Evolutionary conservation across 225 moss, liverwort and hornwort genomes (phyloP).

Genomic region (Pleurozium schreberi): DNA sequence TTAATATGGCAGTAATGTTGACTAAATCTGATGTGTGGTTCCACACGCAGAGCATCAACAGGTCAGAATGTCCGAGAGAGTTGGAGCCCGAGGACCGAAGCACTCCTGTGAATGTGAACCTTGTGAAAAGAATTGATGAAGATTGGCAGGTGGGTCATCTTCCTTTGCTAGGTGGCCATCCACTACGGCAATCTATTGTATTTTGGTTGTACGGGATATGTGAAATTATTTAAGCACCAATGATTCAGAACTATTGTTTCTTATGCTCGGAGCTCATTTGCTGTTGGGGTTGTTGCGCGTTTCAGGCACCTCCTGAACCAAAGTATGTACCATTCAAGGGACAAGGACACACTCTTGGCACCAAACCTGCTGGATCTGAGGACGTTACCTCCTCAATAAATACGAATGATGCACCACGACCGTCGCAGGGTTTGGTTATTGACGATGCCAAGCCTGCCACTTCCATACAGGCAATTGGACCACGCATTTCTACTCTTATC

Average conservation of each 20-base stretch:
- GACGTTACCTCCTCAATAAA: neutral
- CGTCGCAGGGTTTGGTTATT: slow-evolving; percentile 59
- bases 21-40: neutral
- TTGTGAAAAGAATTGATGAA: slow-evolving; percentile 64
- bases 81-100: slow-evolving; percentile 71
- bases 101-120: slow-evolving; percentile 65
- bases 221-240: neutral
- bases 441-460: slow-evolving; percentile 69
- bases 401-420: slow-evolving; percentile 12
- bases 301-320: slow-evolving; percentile 75
- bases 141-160: slow-evolving; percentile 54
- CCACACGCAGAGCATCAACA: slow-evolving; percentile 67
- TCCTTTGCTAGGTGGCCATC: neutral
- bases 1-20: neutral
- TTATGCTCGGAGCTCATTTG: neutral
- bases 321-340: slow-evolving; percentile 83
- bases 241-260: neutral
- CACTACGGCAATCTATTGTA: neutral
- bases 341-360: slow-evolving; percentile 66
- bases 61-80: slow-evolving; percentile 78
- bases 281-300: neutral
- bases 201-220: neutral
- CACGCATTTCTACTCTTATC: neutral
- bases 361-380: slow-evolving; percentile 8
- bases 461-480: slow-evolving; percentile 38